phyloP scores from a whole-genome alignment of 148 eudicot species.

The Mesembryanthemum crystallinum region DNA sequence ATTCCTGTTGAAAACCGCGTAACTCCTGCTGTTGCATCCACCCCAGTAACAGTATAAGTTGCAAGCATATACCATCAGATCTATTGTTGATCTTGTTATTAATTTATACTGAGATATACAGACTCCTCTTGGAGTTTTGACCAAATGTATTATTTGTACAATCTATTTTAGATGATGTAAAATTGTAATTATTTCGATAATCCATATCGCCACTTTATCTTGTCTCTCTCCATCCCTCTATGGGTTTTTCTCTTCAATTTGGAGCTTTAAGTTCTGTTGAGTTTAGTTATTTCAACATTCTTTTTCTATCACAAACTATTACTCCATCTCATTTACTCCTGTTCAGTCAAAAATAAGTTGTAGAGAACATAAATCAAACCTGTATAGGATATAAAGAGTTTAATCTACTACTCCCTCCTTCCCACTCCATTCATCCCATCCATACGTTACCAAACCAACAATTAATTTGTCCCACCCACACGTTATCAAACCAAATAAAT shows the following conservation, averaged over 20 bases:
- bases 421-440: no score
- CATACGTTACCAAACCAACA: no score
- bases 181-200: constrained; percentile 25
- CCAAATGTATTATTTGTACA: neutral
- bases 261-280: no score
- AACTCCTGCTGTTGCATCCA: constrained; percentile 32
- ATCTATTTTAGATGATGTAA: constrained; percentile 25
- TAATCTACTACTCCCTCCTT: no score
- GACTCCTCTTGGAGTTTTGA: constrained; percentile 12
- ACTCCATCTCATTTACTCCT: no score
- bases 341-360: no score
- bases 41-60: constrained; percentile 63
- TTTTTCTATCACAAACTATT: no score
- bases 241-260: neutral
- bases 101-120: constrained; percentile 17
- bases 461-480: no score
- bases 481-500: no score
- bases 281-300: no score
- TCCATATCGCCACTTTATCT: neutral
- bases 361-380: no score
- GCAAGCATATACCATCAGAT: constrained; percentile 1
- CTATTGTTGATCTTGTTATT: constrained; percentile 7
- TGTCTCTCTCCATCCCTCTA: neutral
- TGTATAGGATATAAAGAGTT: no score
- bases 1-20: constrained; percentile 88